These are phyloP conservation scores for Auriscalpium vulgare DNA, from an alignment of 768 basidiomycete species.

Conservation along the genomic window DNA sequence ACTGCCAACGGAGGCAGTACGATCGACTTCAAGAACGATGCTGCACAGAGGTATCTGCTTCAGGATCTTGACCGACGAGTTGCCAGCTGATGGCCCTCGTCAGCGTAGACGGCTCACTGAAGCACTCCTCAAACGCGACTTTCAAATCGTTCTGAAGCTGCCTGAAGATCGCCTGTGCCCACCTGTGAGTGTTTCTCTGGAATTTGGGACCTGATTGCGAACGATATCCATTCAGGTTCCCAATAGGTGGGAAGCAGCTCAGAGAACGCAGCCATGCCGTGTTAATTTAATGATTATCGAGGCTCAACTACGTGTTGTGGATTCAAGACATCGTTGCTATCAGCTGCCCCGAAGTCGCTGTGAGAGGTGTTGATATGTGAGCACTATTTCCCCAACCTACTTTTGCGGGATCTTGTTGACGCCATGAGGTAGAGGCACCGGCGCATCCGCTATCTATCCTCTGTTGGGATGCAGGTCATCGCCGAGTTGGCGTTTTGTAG, in stretches of 20 bases:
- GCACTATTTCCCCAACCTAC: constrained; percentile 15
- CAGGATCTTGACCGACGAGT: background rate
- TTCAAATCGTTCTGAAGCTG: constrained; percentile 50
- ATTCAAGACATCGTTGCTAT: constrained; percentile 57
- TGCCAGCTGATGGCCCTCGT: constrained; percentile 1
- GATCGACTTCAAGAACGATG: constrained; percentile 73
- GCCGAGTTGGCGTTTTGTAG: constrained; percentile 50
- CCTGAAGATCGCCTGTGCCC: constrained; percentile 78
- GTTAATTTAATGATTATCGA: constrained; percentile 19
- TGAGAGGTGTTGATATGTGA: constrained; percentile 70
- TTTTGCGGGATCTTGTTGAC: background rate
- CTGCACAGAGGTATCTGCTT: constrained; percentile 51
- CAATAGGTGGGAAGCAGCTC: constrained; percentile 43
- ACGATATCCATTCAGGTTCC: constrained; percentile 44
- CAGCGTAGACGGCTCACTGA: constrained; percentile 63
- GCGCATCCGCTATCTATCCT: constrained; percentile 86
- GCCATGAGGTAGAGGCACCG: constrained; percentile 61
- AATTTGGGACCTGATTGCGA: background rate
- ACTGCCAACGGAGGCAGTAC: constrained; percentile 22
- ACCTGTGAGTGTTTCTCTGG: constrained; percentile 45
- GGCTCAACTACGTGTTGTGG: constrained; percentile 86
- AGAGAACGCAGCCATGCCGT: background rate
- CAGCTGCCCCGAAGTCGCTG: constrained; percentile 1
- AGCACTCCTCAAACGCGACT: constrained; percentile 71
- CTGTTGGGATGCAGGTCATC: constrained; percentile 56